Percentiles rank a stretch among this genome's conserved stretches.
Evolutionary conservation across 2,329 filamentous ascomycete species (phyloP).

Genomic region (Nigrospora osmanthi): DNA sequence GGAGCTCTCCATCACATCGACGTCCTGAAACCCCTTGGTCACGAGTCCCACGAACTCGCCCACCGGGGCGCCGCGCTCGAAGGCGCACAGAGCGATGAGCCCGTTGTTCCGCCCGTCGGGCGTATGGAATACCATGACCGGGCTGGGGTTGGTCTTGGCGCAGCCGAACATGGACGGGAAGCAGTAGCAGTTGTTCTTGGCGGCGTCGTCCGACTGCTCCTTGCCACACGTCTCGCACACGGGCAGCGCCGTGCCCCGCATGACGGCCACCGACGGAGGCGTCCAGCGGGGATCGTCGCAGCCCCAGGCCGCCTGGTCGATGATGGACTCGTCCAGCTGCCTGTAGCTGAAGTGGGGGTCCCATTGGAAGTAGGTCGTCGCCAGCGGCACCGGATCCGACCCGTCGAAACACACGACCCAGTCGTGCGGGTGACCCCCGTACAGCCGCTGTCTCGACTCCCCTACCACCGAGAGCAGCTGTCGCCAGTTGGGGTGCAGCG

Average conservation of each 20-base stretch:
- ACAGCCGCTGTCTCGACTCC: slow-evolving; percentile 28
- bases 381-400: slow-evolving; percentile 28
- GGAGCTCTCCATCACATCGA: slow-evolving; percentile 46
- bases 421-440: slow-evolving; percentile 41
- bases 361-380: slow-evolving; percentile 36
- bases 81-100: slow-evolving; percentile 34
- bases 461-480: slow-evolving; percentile 38
- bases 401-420: slow-evolving; percentile 40
- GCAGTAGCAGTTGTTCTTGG: slow-evolving; percentile 41
- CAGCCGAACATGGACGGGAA: slow-evolving; percentile 44
- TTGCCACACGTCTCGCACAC: slow-evolving; percentile 36
- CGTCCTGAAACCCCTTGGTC: slow-evolving; percentile 40
- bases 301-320: slow-evolving; percentile 40
- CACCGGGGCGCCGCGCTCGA: slow-evolving; percentile 43
- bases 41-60: slow-evolving; percentile 49
- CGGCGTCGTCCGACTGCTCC: slow-evolving; percentile 40
- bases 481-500: slow-evolving; percentile 45
- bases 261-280: slow-evolving; percentile 14
- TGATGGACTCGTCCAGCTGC: slow-evolving; percentile 39
- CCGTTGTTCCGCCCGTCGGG: slow-evolving; percentile 47
- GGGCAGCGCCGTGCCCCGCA: slow-evolving; percentile 12
- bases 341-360: slow-evolving; percentile 37
- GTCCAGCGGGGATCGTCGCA: slow-evolving; percentile 39
- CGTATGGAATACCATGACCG: slow-evolving; percentile 45
- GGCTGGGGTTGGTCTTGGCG: slow-evolving; percentile 24